Conservation (phyloP, 805 yeast species). For the Kodamaea kaohsiungensis region DNA sequence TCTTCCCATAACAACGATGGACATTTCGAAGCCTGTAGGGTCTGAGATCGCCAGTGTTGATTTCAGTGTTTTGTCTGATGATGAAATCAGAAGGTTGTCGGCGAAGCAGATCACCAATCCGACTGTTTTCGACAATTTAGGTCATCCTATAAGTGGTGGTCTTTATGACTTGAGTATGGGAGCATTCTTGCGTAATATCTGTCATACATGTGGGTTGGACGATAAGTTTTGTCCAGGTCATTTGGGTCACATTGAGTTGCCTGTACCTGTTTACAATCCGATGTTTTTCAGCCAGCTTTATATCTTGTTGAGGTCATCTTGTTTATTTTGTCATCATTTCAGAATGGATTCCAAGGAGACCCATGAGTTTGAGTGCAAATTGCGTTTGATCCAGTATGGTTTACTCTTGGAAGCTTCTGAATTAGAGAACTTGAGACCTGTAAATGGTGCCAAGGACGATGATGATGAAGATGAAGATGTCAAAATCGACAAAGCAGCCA, state of each 20-base stretch:
- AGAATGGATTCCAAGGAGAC: conserved; percentile 67
- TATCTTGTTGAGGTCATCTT: conserved; percentile 76
- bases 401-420: conserved; percentile 74
- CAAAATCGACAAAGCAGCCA: conserved; percentile 39
- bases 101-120: conserved; percentile 97
- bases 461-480: conserved; percentile 47
- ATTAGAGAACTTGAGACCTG: conserved; percentile 62
- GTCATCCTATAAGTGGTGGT: conserved; percentile 94
- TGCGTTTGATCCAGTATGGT: conserved; percentile 85
- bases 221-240: conserved; percentile 97
- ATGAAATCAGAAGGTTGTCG: conserved; percentile 81
- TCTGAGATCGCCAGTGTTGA: conserved; percentile 91
- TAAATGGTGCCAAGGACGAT: conserved; percentile 35
- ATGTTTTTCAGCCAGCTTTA: conserved; percentile 90
- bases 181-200: conserved; percentile 83
- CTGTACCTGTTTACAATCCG: conserved; percentile 94
- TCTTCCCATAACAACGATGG: conserved; percentile 53
- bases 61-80: conserved; percentile 79
- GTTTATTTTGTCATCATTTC: conserved; percentile 90
- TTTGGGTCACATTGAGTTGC: conserved; percentile 96
- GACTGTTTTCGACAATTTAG: conserved; percentile 91
- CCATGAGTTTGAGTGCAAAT: conserved; percentile 75
- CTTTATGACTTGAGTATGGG: conserved; percentile 94
- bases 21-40: conserved; percentile 95
- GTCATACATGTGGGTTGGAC: conserved; percentile 95